Evolutionary conservation across 352 stramenopile species (phyloP).

Genomic region (Phytophthora kernoviae): DNA sequence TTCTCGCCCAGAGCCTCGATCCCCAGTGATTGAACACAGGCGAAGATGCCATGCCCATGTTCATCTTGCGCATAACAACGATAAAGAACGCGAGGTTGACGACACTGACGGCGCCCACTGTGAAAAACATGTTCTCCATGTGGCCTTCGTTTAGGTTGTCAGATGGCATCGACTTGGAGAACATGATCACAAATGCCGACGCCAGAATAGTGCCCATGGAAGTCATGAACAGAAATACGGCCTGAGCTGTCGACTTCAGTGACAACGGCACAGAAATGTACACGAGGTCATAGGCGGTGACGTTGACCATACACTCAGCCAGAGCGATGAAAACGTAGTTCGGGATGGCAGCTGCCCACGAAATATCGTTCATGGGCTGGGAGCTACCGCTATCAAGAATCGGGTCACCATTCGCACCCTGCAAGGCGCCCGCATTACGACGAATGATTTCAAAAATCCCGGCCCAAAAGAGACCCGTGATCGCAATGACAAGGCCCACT

Average conservation of each 20-base stretch:
- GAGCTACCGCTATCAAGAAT: slow-evolving; percentile 40
- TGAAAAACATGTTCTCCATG: slow-evolving; percentile 63
- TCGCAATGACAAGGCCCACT: slow-evolving; percentile 24
- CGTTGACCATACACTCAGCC: slow-evolving; percentile 57
- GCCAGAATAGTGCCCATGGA: slow-evolving; percentile 40
- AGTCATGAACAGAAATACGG: slow-evolving; percentile 37
- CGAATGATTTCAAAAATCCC: slow-evolving; percentile 48
- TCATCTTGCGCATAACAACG: slow-evolving; percentile 50
- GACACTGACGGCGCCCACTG: slow-evolving; percentile 35
- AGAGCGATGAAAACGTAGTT: slow-evolving; percentile 60
- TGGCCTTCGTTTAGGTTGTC: slow-evolving; percentile 42
- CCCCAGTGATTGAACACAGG: not conserved
- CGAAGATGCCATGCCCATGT: slow-evolving; percentile 29
- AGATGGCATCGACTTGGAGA: slow-evolving; percentile 37
- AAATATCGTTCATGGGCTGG: slow-evolving; percentile 58
- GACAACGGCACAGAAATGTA: slow-evolving; percentile 53
- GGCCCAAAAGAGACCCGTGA: slow-evolving; percentile 28
- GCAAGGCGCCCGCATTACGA: slow-evolving; percentile 36
- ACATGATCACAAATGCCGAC: slow-evolving; percentile 47
- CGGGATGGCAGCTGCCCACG: slow-evolving; percentile 44
- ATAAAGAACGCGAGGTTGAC: slow-evolving; percentile 51
- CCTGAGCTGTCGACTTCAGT: slow-evolving; percentile 43
- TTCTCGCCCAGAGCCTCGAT: not conserved
- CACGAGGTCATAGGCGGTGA: slow-evolving; percentile 60
- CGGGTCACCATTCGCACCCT: slow-evolving; percentile 20